Evolutionary conservation across 768 basidiomycete genomes (phyloP), one percentile per base, ranked within the genome.

Genomic region (Dictyophora rubrovolvata): DNA sequence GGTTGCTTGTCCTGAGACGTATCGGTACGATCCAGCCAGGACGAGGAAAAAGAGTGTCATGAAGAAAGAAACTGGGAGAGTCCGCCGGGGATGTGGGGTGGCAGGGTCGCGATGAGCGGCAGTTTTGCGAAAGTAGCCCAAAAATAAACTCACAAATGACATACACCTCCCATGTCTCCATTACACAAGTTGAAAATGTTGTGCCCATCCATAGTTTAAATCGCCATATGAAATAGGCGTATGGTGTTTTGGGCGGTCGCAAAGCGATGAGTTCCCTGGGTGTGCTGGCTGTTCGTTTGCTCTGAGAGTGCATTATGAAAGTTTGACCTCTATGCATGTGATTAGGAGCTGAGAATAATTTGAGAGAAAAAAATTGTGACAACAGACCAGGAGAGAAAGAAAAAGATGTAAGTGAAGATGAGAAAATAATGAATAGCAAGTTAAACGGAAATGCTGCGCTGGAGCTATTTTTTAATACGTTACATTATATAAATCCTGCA

Each of bases 141-240:
- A 28, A 35, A 54, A 2, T 5, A 21, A 23, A 75, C 84, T 67
- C 66, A 85, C 85, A 66, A 59, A 82, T 73, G 37, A 85, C 67
- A 48, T 78, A 65, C 65, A 83, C 82, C 74, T 87, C 86, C 86
- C 85, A 86, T 59, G 80, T 76, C 67, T 87, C 84, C 59, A 86
- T 69, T 64, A 85, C 75, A 34, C 76, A 74, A 46, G 85, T 70
- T 6, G 75, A 84, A 60, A 82, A 80, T 0, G 83, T 84, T 2
- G 77, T 71, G 66, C 85, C 83, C 16, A 86, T 68, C 72, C 79
- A 74, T 54, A 85, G 67, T 61, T 80, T 73, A 67, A 74, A 72
- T 12, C 74, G 75, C 82, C 84, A 83, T 51, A 83, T 55, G 62
- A 65, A 70, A 54, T 64, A 69, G 60, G 59, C 68, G 62, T 60